Evolutionary conservation across 352 stramenopile genomes (phyloP), one percentile per base, ranked within the genome.

Genomic region (Pythium scleroteichum): DNA sequence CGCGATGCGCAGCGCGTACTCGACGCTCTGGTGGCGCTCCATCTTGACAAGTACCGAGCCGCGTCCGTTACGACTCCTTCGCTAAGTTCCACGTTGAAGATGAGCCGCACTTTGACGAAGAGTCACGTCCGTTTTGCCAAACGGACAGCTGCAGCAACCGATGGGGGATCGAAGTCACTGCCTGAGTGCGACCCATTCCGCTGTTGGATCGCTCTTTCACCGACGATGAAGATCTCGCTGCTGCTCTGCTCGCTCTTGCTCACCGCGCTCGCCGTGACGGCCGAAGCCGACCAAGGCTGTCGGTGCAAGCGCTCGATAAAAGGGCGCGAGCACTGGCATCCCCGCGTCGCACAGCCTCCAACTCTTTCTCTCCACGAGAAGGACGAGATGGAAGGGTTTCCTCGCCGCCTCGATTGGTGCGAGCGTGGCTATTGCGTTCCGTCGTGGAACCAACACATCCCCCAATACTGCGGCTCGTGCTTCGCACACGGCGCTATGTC

Each of bases 341-440:
- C 60, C 13, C 14, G 2, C 2, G 48, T 57, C 4, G 45, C 40
- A 0, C 19, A 70, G 33, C 58, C 71, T 17, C 1, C 49, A 13
- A 50, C 68, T 12, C 55, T 83, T 56, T 79, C 78, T 40, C 69
- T 86, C 13, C 10, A 35, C 8, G 53, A 61, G 2, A 10, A 40
- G 9, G 14, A 46, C 1, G 53, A 53, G 41, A 51, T 53, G 3
- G 64, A 66, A 1, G 68, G 84, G 10, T 66, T 88, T 17, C 83
- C 83, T 0, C 62, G 66, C 51, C 77, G 89, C 38, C 97, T 98
- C 60, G 91, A 96, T 66, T 99, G 96, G 95, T 92, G 84, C 56
- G 84, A 94, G 57, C 72, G 68, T 12, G 81, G 84, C 32, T 88
- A 84, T 57, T 91, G 81, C 52, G 80, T 88, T 42, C 78, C 81